Conservation (phyloP, 2,329 filamentous ascomycete species). For the Dactylellina drechsleri region DNA sequence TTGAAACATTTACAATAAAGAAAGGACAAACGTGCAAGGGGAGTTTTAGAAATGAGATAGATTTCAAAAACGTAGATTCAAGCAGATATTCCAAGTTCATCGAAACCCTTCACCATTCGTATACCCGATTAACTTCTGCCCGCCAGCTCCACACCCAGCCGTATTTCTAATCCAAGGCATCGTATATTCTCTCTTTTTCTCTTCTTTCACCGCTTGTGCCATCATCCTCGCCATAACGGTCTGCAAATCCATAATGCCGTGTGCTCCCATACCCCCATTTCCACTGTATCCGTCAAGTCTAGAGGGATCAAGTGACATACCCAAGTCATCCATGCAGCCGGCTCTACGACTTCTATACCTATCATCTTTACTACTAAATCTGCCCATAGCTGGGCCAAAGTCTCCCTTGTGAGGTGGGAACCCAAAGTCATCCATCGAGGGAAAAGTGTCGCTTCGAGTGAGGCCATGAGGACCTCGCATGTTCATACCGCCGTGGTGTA, state of each 20-base stretch:
- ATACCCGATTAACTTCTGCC: constrained; percentile 48
- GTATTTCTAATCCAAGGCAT: constrained; percentile 48
- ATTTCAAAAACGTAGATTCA: too few relatives aligned
- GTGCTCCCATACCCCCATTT: background rate
- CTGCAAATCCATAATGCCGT: constrained; percentile 34
- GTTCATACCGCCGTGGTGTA: constrained; percentile 10
- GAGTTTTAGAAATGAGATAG: too few relatives aligned
- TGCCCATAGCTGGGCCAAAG: constrained; percentile 28
- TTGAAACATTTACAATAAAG: background rate
- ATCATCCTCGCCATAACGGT: constrained; percentile 50
- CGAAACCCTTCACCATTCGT: constrained; percentile 31
- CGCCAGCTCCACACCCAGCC: constrained; percentile 21
- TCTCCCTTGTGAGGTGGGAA: constrained; percentile 31
- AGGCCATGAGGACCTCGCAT: constrained; percentile 9
- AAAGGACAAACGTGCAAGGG: background rate
- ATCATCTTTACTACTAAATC: constrained; percentile 38
- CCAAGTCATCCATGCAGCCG: constrained; percentile 29
- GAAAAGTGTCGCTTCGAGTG: constrained; percentile 35
- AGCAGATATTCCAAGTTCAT: background rate
- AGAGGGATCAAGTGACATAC: constrained; percentile 18
- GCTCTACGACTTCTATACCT: constrained; percentile 30
- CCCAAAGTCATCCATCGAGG: constrained; percentile 34
- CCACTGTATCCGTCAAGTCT: constrained; percentile 30
- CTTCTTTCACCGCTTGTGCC: constrained; percentile 39
- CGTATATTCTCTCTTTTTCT: constrained; percentile 50